Evolutionary conservation across 257 asterid species (phyloP), one percentile per base, ranked within the genome.

Genomic region (Eucommia ulmoides): DNA sequence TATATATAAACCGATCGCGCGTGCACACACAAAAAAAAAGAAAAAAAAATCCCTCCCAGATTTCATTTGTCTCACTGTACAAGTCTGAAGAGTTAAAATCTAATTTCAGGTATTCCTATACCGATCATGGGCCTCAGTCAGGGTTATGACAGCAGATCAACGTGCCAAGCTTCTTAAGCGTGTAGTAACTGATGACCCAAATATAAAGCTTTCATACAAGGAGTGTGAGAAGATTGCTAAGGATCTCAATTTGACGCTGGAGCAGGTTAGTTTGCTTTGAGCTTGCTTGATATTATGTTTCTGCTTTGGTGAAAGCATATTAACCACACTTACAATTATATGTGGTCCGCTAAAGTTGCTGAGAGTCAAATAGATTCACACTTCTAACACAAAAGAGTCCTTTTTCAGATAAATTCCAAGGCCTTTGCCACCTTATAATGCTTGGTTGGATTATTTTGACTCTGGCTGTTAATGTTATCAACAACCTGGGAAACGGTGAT

Each of bases 181-280:
- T 41, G 54, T 85, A 51, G 61, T 66, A 45, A 62, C 64, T 47
- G 75, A 76, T 56, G 83, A 76, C 25, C 66, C 75, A 33, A 68
- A 69, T 50, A 76, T 65, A 65, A 85, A 74, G 67, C 93, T 89
- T 55, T 76, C 96, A 51, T 76, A 66, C 49, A 61, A 42, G 45
- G 93, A 80, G 59, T 89, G 98, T 59, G 74, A 57, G 68, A 63
- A 68, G 75, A 85, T 89, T 70, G 89, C 98, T 23, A 72, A 70
- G 62, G 91, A 80, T 66, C 88, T 89, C 51, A 71, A 78, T 78
- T 70, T 89, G 82, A 78, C 94, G 56, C 51, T 85, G 56, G 96
- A 80, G 64, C 96, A 89, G 97, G 97, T 84, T 53, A 59, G 71
- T 66, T 56, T 54, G 53, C 69, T 51, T 63, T 56, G 66, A 42